A percentile compares a stretch with the other conserved stretches of the same genome.
These are phyloP conservation scores for Aspergillus indologenus DNA, from an alignment of 495 filamentous ascomycete genomes.

Conservation along the genomic window DNA sequence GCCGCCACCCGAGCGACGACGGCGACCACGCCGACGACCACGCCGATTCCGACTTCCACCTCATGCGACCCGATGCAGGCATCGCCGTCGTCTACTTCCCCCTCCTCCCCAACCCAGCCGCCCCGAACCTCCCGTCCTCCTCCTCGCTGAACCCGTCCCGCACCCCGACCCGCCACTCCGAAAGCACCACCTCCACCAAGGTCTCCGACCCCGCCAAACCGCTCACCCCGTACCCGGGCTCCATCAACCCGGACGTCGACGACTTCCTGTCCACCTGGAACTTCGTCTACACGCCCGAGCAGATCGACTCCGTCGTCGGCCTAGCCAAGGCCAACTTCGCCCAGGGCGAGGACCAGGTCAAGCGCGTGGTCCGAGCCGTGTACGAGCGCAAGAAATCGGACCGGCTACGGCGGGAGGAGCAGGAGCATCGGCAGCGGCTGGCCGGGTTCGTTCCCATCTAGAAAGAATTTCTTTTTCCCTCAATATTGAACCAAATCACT, in stretches of 20 bases:
- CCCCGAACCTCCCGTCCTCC: conserved; percentile 31
- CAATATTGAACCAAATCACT: no score
- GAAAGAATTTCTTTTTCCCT: not conserved
- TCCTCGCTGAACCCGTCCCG: conserved; percentile 24
- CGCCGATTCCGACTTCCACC: conserved; percentile 63
- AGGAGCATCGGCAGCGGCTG: conserved; percentile 42
- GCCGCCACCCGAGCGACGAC: no score
- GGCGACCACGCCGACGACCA: conserved; percentile 23
- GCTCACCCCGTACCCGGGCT: conserved; percentile 54
- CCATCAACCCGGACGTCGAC: conserved; percentile 72
- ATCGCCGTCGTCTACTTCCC: conserved; percentile 91
- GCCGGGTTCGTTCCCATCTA: conserved; percentile 41
- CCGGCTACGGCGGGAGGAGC: conserved; percentile 57
- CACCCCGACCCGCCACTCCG: conserved; percentile 20
- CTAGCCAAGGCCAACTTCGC: conserved; percentile 84
- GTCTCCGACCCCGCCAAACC: conserved; percentile 21
- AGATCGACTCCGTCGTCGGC: conserved; percentile 76
- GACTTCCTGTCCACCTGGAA: conserved; percentile 97
- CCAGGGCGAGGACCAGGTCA: conserved; percentile 72
- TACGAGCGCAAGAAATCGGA: conserved; percentile 83
- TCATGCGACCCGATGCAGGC: conserved; percentile 75
- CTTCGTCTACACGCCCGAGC: conserved; percentile 85
- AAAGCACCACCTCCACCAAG: conserved; percentile 12
- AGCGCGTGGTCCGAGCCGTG: conserved; percentile 77
- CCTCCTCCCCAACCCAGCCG: conserved; percentile 68